Conservation (phyloP, 306 rosid genomes). For the Cucurbita ficifolia region DNA sequence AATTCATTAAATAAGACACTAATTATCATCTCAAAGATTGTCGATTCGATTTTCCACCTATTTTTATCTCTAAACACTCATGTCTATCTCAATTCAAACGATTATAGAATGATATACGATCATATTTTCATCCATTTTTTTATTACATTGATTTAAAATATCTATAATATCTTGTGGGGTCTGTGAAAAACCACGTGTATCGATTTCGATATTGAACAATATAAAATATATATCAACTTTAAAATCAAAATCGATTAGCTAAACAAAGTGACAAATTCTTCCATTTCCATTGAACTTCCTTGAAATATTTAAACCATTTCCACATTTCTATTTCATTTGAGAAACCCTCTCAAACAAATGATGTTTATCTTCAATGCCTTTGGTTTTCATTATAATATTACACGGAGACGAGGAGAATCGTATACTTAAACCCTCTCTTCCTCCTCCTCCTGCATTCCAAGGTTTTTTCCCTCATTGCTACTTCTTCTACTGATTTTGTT, state of each 20-base stretch:
- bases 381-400: not conserved
- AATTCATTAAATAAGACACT: no score
- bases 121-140: not conserved
- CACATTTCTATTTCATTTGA: not conserved
- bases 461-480: not conserved
- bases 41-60: no score
- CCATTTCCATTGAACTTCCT: not conserved
- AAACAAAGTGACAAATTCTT: not conserved
- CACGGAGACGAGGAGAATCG: not conserved
- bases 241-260: not conserved
- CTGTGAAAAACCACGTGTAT: not conserved
- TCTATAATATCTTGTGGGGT: not conserved
- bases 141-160: not conserved
- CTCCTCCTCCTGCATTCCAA: not conserved
- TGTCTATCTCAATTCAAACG: not conserved
- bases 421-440: not conserved
- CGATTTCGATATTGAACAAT: not conserved
- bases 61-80: no score
- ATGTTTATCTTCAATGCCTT: not conserved
- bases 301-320: not conserved
- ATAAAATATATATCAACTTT: not conserved
- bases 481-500: not conserved
- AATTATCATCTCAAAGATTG: no score
- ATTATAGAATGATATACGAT: not conserved
- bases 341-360: not conserved